A percentile compares a stretch with the other conserved stretches of the same genome.
Conservation (phyloP, 2,329 filamentous ascomycete species). For the Verticillium zaregamsianum region DNA sequence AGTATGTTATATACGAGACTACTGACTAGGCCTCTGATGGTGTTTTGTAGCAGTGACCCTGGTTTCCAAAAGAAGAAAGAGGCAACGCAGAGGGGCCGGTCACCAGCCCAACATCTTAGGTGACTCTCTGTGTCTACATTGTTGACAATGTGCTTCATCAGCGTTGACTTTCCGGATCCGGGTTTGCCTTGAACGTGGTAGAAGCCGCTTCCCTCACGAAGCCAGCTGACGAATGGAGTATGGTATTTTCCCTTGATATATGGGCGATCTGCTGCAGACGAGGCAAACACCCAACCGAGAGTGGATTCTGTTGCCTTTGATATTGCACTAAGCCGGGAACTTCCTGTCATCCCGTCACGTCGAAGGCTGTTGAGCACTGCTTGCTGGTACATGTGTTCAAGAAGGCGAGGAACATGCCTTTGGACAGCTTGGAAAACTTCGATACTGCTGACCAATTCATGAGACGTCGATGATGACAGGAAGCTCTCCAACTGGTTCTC, state of each 20-base stretch:
- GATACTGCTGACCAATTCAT: too few relatives aligned
- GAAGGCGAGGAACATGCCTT: not conserved
- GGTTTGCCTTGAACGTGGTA: slow-evolving; percentile 34
- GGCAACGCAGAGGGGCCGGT: not conserved
- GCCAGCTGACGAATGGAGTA: slow-evolving; percentile 16
- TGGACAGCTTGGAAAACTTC: not conserved
- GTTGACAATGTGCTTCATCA: slow-evolving; percentile 30
- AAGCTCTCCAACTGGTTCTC: too few relatives aligned
- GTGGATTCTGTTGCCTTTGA: not conserved
- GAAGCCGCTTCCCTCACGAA: slow-evolving; percentile 13
- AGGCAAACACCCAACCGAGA: not conserved
- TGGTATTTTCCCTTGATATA: not conserved
- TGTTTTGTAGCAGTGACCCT: not conserved
- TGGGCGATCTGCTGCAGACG: not conserved
- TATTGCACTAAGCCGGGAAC: not conserved
- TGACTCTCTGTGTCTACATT: slow-evolving; percentile 10
- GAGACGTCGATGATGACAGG: too few relatives aligned
- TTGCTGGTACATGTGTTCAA: not conserved
- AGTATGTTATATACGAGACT: not conserved
- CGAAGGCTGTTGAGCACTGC: not conserved
- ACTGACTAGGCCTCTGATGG: not conserved
- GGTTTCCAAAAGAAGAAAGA: slow-evolving; percentile 1
- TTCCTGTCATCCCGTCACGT: not conserved
- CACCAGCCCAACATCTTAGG: slow-evolving; percentile 6
- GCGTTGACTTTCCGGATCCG: slow-evolving; percentile 36